Evolutionary conservation across 805 yeast genomes (phyloP).

Genomic region (Candida gorgasii): DNA sequence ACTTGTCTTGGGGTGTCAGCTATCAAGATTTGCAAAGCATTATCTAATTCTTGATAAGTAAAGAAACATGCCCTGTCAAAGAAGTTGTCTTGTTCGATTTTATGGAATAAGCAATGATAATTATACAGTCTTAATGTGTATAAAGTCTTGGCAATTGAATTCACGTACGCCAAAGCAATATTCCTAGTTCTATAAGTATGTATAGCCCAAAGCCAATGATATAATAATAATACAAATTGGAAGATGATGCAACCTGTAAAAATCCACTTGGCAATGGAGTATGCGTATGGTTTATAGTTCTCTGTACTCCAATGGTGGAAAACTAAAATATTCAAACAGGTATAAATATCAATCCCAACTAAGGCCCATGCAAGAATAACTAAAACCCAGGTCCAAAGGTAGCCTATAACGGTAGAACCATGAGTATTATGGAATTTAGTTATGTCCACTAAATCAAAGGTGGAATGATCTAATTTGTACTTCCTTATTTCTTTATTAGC

Average conservation of each 20-base stretch:
- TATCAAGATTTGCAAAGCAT: slow-evolving; percentile 58
- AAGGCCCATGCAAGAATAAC: slow-evolving; percentile 54
- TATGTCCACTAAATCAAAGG: slow-evolving; percentile 52
- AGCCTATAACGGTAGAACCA: slow-evolving; percentile 45
- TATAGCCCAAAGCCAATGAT: slow-evolving; percentile 60
- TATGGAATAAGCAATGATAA: slow-evolving; percentile 71
- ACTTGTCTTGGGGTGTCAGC: slow-evolving; percentile 91
- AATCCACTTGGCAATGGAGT: slow-evolving; percentile 65
- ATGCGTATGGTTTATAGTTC: slow-evolving; percentile 45
- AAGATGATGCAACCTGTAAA: slow-evolving; percentile 79
- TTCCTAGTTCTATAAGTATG: slow-evolving; percentile 58
- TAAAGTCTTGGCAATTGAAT: slow-evolving; percentile 57
- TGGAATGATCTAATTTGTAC: slow-evolving; percentile 36
- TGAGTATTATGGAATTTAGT: slow-evolving; percentile 47
- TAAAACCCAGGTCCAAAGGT: slow-evolving; percentile 44
- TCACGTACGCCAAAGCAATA: slow-evolving; percentile 70
- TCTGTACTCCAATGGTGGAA: slow-evolving; percentile 67
- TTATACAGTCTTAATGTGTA: slow-evolving; percentile 60
- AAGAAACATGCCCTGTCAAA: slow-evolving; percentile 70
- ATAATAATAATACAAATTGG: slow-evolving; percentile 57
- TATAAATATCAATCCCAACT: slow-evolving; percentile 71
- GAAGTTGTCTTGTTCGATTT: slow-evolving; percentile 60
- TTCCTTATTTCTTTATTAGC: slow-evolving; percentile 28
- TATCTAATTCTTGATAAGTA: slow-evolving; percentile 64
- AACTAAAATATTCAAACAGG: slow-evolving; percentile 72